phyloP scores from a whole-genome alignment of 2,329 filamentous ascomycete genomes.

The Fonsecaea multimorphosa region DNA sequence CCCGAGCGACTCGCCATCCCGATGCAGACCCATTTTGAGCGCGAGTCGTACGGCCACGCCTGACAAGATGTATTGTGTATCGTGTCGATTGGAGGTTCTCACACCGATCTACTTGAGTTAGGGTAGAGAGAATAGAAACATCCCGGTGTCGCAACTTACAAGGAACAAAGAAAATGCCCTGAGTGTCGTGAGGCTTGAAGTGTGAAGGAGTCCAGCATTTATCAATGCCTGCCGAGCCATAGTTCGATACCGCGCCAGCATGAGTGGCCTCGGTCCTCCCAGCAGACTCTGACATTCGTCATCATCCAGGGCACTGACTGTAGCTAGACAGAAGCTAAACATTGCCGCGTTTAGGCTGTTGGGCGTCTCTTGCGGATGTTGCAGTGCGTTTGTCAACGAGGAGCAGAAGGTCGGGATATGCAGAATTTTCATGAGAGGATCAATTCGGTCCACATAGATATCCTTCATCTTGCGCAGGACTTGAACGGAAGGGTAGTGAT shows the following conservation, averaged over 20 bases:
- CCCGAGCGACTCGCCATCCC: constrained; percentile 23
- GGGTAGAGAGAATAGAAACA: neutral
- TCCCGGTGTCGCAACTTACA: neutral
- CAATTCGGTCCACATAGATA: neutral
- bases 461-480: constrained; percentile 1
- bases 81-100: neutral
- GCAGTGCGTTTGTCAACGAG: constrained; percentile 1
- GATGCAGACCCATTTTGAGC: constrained; percentile 33
- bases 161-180: neutral
- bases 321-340: neutral
- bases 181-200: neutral
- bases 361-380: neutral
- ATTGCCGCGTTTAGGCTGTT: neutral
- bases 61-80: constrained; percentile 43
- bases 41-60: constrained; percentile 31
- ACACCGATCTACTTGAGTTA: neutral
- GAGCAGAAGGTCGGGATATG: neutral
- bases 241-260: neutral
- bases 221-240: neutral
- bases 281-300: neutral
- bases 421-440: neutral
- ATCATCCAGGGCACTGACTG: neutral
- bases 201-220: neutral
- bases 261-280: neutral
- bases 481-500: neutral